Percentiles rank a stretch among this genome's conserved stretches.
These are phyloP conservation scores for Cryptococcus hybrid DNA, from an alignment of 1,284 basidiomycete genomes.

Conservation along the genomic window DNA sequence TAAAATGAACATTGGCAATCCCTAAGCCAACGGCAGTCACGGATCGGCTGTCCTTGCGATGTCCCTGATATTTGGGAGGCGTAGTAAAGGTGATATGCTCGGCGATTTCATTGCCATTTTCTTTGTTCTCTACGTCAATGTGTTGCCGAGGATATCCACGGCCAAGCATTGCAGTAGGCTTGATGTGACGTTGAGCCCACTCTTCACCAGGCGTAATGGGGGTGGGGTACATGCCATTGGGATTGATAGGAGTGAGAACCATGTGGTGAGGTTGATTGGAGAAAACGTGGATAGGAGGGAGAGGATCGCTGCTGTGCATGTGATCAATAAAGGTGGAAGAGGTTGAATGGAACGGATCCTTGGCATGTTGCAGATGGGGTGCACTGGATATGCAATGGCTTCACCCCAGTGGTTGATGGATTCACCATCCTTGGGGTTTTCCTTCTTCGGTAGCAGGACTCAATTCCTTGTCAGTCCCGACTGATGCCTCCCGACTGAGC, in stretches of 20 bases:
- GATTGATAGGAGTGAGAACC: constrained; percentile 18
- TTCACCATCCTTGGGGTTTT: not conserved
- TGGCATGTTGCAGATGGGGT: constrained; percentile 1
- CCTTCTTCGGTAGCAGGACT: constrained; percentile 1
- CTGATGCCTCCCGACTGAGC: constrained; percentile 22
- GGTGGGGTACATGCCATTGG: constrained; percentile 17
- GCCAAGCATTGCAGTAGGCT: constrained; percentile 8
- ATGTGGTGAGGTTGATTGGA: constrained; percentile 9
- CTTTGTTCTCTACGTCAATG: not conserved
- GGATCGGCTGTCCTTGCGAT: constrained; percentile 9
- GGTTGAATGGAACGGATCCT: constrained; percentile 21
- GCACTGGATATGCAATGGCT: constrained; percentile 15
- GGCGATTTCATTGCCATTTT: constrained; percentile 12
- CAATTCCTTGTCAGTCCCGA: constrained; percentile 12
- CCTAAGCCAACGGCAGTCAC: constrained; percentile 39
- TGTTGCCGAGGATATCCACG: not conserved
- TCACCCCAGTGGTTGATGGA: constrained; percentile 12
- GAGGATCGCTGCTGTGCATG: constrained; percentile 12
- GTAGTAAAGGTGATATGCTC: constrained; percentile 35
- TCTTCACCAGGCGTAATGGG: constrained; percentile 19
- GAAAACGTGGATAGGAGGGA: constrained; percentile 25
- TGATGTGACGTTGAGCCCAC: constrained; percentile 10
- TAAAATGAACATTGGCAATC: constrained; percentile 41
- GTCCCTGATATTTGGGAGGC: constrained; percentile 13
- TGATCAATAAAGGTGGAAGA: constrained; percentile 28